These are phyloP conservation scores for Ceratocystis albifundus DNA, from an alignment of 2,329 filamentous ascomycete genomes.

Conservation along the genomic window DNA sequence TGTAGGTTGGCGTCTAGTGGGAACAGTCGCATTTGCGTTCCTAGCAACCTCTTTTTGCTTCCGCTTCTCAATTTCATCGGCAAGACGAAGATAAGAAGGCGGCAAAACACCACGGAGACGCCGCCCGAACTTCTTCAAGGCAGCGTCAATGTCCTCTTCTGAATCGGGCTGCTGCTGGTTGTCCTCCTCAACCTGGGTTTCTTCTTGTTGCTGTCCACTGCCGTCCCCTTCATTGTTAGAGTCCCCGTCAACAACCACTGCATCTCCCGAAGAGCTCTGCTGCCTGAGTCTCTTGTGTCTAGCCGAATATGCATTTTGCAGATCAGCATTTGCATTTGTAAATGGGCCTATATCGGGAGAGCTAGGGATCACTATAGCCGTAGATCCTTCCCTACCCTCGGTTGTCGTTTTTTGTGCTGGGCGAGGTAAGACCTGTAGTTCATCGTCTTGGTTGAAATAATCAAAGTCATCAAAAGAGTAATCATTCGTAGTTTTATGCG, in stretches of 20 bases:
- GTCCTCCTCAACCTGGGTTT: constrained; percentile 27
- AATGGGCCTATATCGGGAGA: constrained; percentile 3
- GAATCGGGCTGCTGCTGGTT: constrained; percentile 27
- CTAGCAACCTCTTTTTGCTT: constrained; percentile 8
- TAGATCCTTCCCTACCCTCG: not conserved
- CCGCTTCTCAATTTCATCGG: constrained; percentile 34
- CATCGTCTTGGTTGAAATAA: constrained; percentile 14
- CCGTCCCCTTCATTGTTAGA: not conserved
- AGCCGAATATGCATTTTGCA: not conserved
- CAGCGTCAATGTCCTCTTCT: constrained; percentile 25
- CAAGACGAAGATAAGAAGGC: constrained; percentile 54
- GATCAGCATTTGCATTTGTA: not conserved
- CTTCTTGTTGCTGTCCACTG: constrained; percentile 11
- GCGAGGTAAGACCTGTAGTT: not conserved
- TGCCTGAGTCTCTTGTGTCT: not conserved
- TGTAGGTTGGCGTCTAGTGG: not conserved
- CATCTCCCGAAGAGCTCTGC: constrained; percentile 23
- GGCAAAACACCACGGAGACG: constrained; percentile 51
- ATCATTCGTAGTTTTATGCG: not conserved
- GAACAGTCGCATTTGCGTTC: not conserved
- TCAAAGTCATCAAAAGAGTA: constrained; percentile 25
- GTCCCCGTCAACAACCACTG: constrained; percentile 27
- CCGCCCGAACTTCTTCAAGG: constrained; percentile 28
- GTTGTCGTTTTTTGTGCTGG: not conserved
- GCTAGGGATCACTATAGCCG: constrained; percentile 13